phyloP scores from a whole-genome alignment of 306 rosid genomes.

The Begonia peltatifolia region DNA sequence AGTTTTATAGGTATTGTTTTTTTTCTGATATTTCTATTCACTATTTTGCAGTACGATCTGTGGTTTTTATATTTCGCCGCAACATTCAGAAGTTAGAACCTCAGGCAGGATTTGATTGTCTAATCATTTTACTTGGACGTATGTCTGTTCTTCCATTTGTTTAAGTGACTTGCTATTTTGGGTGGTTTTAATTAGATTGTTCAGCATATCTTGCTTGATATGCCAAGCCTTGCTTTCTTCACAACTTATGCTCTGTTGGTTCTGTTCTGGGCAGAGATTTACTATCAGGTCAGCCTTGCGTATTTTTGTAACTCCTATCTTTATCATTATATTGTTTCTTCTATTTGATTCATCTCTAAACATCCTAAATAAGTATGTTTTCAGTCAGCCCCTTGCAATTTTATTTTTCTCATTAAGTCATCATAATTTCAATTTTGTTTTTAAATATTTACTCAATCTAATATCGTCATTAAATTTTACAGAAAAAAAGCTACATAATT shows the following conservation, averaged over 20 bases:
- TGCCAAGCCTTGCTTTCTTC: constrained; percentile 93
- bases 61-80: constrained; percentile 68
- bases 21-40: neutral
- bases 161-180: constrained; percentile 12
- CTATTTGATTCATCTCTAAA: too few relatives aligned
- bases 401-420: too few relatives aligned
- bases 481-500: too few relatives aligned
- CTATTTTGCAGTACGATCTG: constrained; percentile 44
- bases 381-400: too few relatives aligned
- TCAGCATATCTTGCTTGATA: constrained; percentile 74
- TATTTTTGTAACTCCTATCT: too few relatives aligned
- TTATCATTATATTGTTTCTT: too few relatives aligned
- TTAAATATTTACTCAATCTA: too few relatives aligned
- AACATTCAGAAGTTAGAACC: constrained; percentile 72
- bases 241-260: constrained; percentile 90
- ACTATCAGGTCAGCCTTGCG: constrained; percentile 54
- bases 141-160: neutral
- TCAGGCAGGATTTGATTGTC: constrained; percentile 21
- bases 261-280: constrained; percentile 97
- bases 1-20: neutral
- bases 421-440: too few relatives aligned
- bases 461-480: too few relatives aligned
- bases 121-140: neutral
- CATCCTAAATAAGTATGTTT: too few relatives aligned
- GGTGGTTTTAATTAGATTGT: constrained; percentile 40